phyloP scores from a whole-genome alignment of 352 stramenopile species.

The Phytophthora pluvialis region DNA sequence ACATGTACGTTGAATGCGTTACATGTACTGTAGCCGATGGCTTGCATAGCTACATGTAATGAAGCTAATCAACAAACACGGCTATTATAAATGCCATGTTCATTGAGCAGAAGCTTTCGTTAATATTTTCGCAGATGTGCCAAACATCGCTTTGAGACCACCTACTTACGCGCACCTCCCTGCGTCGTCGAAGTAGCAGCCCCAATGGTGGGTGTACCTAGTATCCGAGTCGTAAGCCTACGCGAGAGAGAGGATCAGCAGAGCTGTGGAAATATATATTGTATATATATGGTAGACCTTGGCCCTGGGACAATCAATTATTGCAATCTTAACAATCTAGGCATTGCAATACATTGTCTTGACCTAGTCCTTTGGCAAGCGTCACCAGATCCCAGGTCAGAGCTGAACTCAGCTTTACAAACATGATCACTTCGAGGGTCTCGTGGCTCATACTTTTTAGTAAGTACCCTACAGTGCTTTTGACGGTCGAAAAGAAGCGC shows the following conservation, averaged over 20 bases:
- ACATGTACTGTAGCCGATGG: too few species aligned
- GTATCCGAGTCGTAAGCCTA: too few species aligned
- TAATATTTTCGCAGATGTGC: too few species aligned
- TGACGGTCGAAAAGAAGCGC: slow-evolving; percentile 10
- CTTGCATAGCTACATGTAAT: too few species aligned
- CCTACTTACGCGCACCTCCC: too few species aligned
- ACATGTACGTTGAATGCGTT: too few species aligned
- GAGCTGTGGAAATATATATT: slow-evolving; percentile 4
- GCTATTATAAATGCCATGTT: too few species aligned
- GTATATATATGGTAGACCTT: slow-evolving; percentile 3
- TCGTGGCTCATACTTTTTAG: slow-evolving; percentile 1
- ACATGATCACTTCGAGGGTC: slow-evolving; percentile 3
- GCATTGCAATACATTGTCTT: slow-evolving; percentile 1
- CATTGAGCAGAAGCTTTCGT: too few species aligned
- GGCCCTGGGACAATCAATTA: not conserved
- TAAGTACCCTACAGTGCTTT: slow-evolving; percentile 6
- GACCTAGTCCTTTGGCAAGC: not conserved
- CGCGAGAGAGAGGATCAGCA: not conserved
- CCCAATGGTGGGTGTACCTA: too few species aligned
- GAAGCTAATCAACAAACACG: too few species aligned
- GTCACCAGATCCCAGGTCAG: slow-evolving; percentile 3
- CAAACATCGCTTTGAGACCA: too few species aligned
- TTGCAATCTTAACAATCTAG: slow-evolving; percentile 4
- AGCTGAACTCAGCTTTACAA: not conserved
- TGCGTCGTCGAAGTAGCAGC: too few species aligned